A percentile compares a stretch with the other conserved stretches of the same genome.
phyloP scores from a whole-genome alignment of 139 green algal species.

The Mesotaenium endlicherianum region DNA sequence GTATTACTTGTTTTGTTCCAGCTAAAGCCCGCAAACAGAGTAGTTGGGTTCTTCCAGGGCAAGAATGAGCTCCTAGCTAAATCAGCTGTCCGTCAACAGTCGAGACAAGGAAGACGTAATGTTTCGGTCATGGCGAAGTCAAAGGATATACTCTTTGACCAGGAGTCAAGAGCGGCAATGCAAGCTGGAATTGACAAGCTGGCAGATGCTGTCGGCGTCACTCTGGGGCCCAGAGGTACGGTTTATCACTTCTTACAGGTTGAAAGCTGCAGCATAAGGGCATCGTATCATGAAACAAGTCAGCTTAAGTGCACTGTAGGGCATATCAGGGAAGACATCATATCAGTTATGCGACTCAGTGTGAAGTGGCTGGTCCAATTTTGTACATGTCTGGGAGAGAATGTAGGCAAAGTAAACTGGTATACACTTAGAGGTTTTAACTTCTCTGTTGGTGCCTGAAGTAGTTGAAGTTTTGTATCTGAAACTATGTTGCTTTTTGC shows the following conservation, averaged over 20 bases:
- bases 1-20: constrained; percentile 1
- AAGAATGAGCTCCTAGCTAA: not conserved
- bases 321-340: no score
- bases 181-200: constrained; percentile 97
- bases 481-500: no score
- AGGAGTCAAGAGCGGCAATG: constrained; percentile 77
- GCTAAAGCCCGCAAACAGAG: not conserved
- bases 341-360: no score
- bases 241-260: not conserved
- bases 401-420: no score
- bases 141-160: constrained; percentile 96
- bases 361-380: no score
- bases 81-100: not conserved
- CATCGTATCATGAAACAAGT: no score
- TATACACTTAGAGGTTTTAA: no score
- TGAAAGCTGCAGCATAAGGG: not conserved
- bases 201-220: constrained; percentile 91
- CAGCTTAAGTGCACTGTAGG: no score
- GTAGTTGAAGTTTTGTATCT: no score
- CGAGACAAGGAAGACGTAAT: not conserved
- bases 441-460: no score
- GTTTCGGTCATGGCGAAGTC: constrained; percentile 68
- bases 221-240: constrained; percentile 87
- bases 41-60: constrained; percentile 14
- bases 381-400: no score